Conservation (phyloP, 2,329 filamentous ascomycete genomes). For the Chaetomiaceae sp. region DNA sequence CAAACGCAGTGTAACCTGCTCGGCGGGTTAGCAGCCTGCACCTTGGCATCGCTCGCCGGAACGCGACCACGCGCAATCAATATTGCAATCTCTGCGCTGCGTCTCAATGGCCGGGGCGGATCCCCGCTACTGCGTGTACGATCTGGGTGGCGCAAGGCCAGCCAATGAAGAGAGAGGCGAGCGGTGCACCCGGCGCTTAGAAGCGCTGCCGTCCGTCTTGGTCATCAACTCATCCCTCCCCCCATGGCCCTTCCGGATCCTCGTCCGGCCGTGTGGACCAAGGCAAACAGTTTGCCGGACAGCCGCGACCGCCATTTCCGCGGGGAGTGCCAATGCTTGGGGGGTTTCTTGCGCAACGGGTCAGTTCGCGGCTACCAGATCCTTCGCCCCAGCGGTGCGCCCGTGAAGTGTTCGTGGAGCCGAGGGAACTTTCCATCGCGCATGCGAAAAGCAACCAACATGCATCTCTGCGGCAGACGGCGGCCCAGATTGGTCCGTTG, state of each 20-base stretch:
- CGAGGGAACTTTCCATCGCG: background rate
- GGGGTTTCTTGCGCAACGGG: background rate
- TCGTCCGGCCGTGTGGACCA: conserved; percentile 1
- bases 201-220: conserved; percentile 22
- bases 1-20: conserved; percentile 7
- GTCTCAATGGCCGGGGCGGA: conserved; percentile 19
- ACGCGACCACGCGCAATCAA: conserved; percentile 14
- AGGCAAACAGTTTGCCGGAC: conserved; percentile 11
- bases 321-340: background rate
- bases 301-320: conserved; percentile 12
- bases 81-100: conserved; percentile 20
- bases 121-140: conserved; percentile 5
- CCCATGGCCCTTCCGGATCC: conserved; percentile 7
- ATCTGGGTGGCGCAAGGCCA: conserved; percentile 23
- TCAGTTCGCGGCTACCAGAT: conserved; percentile 1
- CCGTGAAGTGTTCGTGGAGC: background rate
- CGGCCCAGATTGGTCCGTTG: conserved; percentile 16
- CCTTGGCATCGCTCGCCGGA: background rate
- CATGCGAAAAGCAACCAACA: conserved; percentile 3
- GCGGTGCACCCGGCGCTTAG: conserved; percentile 23
- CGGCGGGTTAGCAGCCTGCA: background rate
- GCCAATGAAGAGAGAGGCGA: conserved; percentile 17
- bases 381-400: conserved; percentile 8
- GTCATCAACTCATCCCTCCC: background rate
- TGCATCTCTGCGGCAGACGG: conserved; percentile 15